These are phyloP conservation scores for Fusarium sp. DNA, from an alignment of 2,329 filamentous ascomycete genomes.

Conservation along the genomic window DNA sequence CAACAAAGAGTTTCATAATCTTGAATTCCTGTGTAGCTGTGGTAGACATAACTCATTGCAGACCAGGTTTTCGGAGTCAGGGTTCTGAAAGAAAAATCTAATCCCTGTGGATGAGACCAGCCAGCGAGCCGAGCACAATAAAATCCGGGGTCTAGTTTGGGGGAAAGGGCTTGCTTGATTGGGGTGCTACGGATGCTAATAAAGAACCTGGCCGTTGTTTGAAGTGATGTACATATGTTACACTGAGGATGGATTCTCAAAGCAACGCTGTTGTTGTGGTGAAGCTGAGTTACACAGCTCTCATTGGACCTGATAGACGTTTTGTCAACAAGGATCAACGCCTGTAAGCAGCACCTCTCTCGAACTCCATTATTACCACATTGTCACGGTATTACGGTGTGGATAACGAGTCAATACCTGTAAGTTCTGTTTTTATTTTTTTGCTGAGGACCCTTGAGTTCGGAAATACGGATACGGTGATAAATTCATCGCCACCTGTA, in stretches of 20 bases:
- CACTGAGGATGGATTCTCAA: conserved; percentile 7
- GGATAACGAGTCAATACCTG: conserved; percentile 1
- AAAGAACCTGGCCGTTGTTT: conserved; percentile 8
- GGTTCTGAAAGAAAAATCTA: not conserved
- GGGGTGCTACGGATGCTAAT: not conserved
- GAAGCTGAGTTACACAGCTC: conserved; percentile 11
- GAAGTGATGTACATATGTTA: not conserved
- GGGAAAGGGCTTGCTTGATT: conserved; percentile 14
- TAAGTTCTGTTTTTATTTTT: not conserved
- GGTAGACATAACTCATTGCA: not conserved
- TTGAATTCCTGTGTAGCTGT: not conserved
- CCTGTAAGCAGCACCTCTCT: not conserved
- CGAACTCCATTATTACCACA: not conserved
- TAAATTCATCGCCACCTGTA: conserved; percentile 22
- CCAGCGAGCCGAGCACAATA: conserved; percentile 3
- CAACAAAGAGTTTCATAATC: not conserved
- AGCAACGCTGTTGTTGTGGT: conserved; percentile 34
- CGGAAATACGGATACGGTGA: conserved; percentile 19
- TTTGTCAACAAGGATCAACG: conserved; percentile 2
- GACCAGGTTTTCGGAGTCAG: not conserved
- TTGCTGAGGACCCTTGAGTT: not conserved
- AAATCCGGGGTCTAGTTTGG: conserved; percentile 40
- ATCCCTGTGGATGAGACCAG: conserved; percentile 35
- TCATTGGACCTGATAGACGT: not conserved
- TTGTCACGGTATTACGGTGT: not conserved